A percentile compares a stretch with the other conserved stretches of the same genome.
Evolutionary conservation across 768 basidiomycete genomes (phyloP).

Genomic region (Mycena kentingensis): DNA sequence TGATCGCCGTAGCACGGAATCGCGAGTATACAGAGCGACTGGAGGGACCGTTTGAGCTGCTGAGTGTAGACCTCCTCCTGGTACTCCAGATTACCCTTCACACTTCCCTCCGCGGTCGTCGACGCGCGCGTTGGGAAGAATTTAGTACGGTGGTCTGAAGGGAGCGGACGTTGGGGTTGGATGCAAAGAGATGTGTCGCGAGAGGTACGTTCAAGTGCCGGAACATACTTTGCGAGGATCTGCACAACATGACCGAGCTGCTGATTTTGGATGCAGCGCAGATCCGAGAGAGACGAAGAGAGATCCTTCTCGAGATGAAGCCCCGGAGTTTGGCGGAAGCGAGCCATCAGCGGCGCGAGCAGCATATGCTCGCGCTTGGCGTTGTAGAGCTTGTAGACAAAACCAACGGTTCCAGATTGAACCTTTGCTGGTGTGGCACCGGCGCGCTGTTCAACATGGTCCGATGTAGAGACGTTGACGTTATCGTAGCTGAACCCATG

Average conservation of each 20-base stretch:
- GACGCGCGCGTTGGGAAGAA: slow-evolving; percentile 7
- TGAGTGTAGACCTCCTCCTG: slow-evolving; percentile 30
- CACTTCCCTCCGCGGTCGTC: slow-evolving; percentile 18
- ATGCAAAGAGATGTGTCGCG: slow-evolving; percentile 2
- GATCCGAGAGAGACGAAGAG: slow-evolving; percentile 4
- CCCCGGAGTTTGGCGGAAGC: background rate
- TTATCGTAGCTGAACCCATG: slow-evolving; percentile 13
- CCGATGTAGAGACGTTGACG: slow-evolving; percentile 21
- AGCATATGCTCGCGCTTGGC: background rate
- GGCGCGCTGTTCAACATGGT: slow-evolving; percentile 19
- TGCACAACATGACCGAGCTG: slow-evolving; percentile 1
- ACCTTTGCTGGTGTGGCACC: background rate
- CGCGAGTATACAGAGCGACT: slow-evolving; percentile 16
- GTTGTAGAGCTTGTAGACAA: background rate
- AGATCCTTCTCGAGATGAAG: background rate
- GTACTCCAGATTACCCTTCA: slow-evolving; percentile 26
- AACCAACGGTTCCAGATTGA: background rate
- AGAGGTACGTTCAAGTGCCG: background rate
- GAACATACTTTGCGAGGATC: background rate
- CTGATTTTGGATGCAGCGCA: slow-evolving; percentile 15
- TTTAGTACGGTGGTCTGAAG: background rate
- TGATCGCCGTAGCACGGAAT: slow-evolving; percentile 34
- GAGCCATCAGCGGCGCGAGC: background rate
- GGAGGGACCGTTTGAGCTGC: slow-evolving; percentile 22
- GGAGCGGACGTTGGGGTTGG: slow-evolving; percentile 2